Evolutionary conservation across 2,329 filamentous ascomycete genomes (phyloP).

Genomic region (Fusarium nanum): DNA sequence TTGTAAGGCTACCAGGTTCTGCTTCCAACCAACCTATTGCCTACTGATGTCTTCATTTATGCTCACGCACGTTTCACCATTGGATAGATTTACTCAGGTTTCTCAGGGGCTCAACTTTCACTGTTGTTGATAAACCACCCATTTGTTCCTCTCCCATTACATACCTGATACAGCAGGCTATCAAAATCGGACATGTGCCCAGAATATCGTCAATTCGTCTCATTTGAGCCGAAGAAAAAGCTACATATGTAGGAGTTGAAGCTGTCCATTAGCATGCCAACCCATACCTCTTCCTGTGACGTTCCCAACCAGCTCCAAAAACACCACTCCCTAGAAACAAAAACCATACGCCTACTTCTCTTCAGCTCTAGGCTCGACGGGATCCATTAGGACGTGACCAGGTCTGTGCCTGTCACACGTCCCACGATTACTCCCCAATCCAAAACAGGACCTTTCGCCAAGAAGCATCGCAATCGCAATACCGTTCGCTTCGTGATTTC

Average conservation of each 20-base stretch:
- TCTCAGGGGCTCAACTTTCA: background rate
- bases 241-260: slow-evolving; percentile 37
- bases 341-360: slow-evolving; percentile 40
- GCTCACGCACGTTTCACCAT: background rate
- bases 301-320: slow-evolving; percentile 36
- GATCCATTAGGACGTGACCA: slow-evolving; percentile 34
- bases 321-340: slow-evolving; percentile 38
- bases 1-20: background rate
- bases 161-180: background rate
- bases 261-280: slow-evolving; percentile 34
- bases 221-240: slow-evolving; percentile 26
- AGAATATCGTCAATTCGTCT: slow-evolving; percentile 36
- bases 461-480: slow-evolving; percentile 19
- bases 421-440: slow-evolving; percentile 17
- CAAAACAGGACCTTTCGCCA: slow-evolving; percentile 11
- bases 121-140: background rate
- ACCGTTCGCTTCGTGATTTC: slow-evolving; percentile 15
- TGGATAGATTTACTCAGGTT: background rate
- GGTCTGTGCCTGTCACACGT: slow-evolving; percentile 16
- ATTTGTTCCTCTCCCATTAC: background rate
- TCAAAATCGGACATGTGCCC: slow-evolving; percentile 4
- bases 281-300: slow-evolving; percentile 18
- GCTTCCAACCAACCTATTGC: background rate
- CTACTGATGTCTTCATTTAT: background rate
- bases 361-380: slow-evolving; percentile 17